Percentiles rank a stretch among this genome's conserved stretches.
Evolutionary conservation across 2,329 filamentous ascomycete genomes (phyloP).

Genomic region (Magnaporthiopsis incrustans): DNA sequence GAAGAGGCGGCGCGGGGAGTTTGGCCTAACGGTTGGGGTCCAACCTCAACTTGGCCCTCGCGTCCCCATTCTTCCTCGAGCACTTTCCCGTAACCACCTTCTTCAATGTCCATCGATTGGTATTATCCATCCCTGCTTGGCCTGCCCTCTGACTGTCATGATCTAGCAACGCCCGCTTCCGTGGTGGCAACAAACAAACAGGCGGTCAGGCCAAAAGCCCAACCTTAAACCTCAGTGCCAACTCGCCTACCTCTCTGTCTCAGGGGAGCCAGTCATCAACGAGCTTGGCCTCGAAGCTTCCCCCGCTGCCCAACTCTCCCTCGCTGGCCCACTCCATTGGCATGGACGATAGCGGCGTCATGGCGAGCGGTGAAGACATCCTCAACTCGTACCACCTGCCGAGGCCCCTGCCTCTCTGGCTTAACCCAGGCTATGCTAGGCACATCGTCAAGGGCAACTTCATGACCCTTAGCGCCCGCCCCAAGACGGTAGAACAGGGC

Average conservation of each 20-base stretch:
- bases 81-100: not conserved
- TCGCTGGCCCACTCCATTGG: slow-evolving; percentile 60
- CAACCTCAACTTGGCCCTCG: not conserved
- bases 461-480: slow-evolving; percentile 87
- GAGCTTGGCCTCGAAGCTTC: slow-evolving; percentile 48
- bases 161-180: slow-evolving; percentile 8
- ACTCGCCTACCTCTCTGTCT: slow-evolving; percentile 34
- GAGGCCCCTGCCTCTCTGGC: slow-evolving; percentile 62
- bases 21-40: not conserved
- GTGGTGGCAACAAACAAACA: slow-evolving; percentile 3
- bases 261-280: slow-evolving; percentile 44
- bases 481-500: slow-evolving; percentile 85
- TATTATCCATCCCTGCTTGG: not conserved
- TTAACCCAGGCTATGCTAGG: slow-evolving; percentile 66
- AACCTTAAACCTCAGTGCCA: slow-evolving; percentile 2
- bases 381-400: slow-evolving; percentile 57
- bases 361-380: slow-evolving; percentile 43
- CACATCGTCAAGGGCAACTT: slow-evolving; percentile 97
- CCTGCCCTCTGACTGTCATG: not conserved
- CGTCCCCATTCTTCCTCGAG: not conserved
- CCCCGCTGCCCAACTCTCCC: slow-evolving; percentile 54
- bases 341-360: slow-evolving; percentile 51
- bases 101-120: not conserved
- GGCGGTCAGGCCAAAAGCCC: slow-evolving; percentile 7
- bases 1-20: no score